Conservation (phyloP, 208 protist species). For the Wallacemonas collosoma region DNA sequence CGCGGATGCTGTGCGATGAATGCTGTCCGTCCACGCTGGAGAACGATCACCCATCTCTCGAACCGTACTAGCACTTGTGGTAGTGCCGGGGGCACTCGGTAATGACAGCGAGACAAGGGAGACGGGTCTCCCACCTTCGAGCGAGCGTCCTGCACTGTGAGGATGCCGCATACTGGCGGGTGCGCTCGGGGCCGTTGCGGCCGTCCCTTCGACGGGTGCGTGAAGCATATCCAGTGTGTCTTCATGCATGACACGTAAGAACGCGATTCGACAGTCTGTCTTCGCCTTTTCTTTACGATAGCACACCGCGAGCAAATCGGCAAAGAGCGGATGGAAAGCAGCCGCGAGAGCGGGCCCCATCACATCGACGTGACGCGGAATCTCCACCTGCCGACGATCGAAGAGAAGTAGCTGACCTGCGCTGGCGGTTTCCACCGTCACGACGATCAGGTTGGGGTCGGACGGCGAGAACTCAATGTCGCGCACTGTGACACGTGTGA, state of each 20-base stretch:
- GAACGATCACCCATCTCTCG: too few relatives aligned
- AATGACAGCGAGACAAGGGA: too few relatives aligned
- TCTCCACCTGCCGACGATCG: slow-evolving; percentile 71
- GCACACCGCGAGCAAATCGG: slow-evolving; percentile 76
- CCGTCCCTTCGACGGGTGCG: neutral
- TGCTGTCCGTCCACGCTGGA: too few relatives aligned
- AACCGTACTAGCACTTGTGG: too few relatives aligned
- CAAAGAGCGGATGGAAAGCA: slow-evolving; percentile 78
- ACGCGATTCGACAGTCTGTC: slow-evolving; percentile 65
- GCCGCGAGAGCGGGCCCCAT: slow-evolving; percentile 57
- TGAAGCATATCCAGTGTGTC: neutral
- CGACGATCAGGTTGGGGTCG: slow-evolving; percentile 72
- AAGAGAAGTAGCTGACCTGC: slow-evolving; percentile 73
- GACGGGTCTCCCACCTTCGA: too few relatives aligned
- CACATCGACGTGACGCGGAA: slow-evolving; percentile 46
- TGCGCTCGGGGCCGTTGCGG: too few relatives aligned
- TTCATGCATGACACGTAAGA: slow-evolving; percentile 46
- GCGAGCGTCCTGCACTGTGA: too few relatives aligned
- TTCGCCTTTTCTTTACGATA: slow-evolving; percentile 74
- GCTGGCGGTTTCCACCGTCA: slow-evolving; percentile 55
- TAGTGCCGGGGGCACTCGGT: too few relatives aligned
- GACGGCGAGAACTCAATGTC: slow-evolving; percentile 81
- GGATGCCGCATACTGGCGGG: too few relatives aligned
- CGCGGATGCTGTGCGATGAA: neutral
- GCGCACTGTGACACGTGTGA: slow-evolving; percentile 52